A percentile compares a stretch with the other conserved stretches of the same genome.
phyloP scores from a whole-genome alignment of 1,139 yeast genomes.

The Nadsonia starkeyi-henricii region DNA sequence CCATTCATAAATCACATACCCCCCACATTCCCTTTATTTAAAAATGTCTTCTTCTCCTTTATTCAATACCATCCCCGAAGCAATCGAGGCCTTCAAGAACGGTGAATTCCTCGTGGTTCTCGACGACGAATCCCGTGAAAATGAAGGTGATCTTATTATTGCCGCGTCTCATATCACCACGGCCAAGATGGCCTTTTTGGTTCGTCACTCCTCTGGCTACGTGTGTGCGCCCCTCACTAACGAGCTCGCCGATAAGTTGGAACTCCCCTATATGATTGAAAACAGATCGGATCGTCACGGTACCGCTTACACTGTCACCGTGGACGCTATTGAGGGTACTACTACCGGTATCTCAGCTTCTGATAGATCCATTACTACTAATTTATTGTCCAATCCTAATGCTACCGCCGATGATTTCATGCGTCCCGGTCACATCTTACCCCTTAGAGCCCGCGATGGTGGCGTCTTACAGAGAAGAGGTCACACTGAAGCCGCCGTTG shows the following conservation, averaged over 20 bases:
- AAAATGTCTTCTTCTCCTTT: neutral
- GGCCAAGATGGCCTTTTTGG: conserved; percentile 87
- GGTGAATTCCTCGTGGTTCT: conserved; percentile 89
- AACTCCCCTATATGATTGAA: conserved; percentile 65
- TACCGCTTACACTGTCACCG: conserved; percentile 91
- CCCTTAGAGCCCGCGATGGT: conserved; percentile 82
- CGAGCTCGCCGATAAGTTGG: conserved; percentile 63
- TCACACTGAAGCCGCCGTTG: conserved; percentile 97
- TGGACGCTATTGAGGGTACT: conserved; percentile 67
- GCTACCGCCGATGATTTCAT: conserved; percentile 52
- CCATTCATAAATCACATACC: neutral
- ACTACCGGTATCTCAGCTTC: conserved; percentile 97
- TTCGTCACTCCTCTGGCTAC: conserved; percentile 74
- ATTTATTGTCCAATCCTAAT: conserved; percentile 48
- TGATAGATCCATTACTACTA: conserved; percentile 80
- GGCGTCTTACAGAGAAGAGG: conserved; percentile 74
- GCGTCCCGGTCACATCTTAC: conserved; percentile 89
- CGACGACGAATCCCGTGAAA: conserved; percentile 93
- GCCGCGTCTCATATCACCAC: conserved; percentile 76
- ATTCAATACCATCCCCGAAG: conserved; percentile 55
- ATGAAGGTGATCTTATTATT: conserved; percentile 91
- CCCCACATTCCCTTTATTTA: neutral
- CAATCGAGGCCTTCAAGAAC: conserved; percentile 62
- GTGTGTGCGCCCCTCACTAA: conserved; percentile 83
- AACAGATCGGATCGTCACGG: conserved; percentile 75